Evolutionary conservation across 2,329 filamentous ascomycete genomes (phyloP), one percentile per base, ranked within the genome.

Genomic region (Tetracladium maxilliforme): DNA sequence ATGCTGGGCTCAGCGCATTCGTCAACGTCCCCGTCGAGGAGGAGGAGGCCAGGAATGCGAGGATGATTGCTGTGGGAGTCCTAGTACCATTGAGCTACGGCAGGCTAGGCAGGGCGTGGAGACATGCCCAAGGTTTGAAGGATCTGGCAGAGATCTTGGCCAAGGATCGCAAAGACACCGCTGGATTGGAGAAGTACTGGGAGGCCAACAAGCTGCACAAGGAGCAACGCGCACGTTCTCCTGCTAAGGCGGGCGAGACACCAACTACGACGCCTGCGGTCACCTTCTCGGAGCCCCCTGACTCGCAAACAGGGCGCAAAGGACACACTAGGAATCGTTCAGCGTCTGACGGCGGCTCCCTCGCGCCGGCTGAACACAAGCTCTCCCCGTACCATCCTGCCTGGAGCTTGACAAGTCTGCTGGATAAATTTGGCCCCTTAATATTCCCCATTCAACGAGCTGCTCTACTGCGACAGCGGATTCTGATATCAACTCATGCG

Each of bases 1-100:
- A 84, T 54, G 86, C 84, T 5, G 90, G 90, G 15, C 63, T 95
- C 38, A 93, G 84, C 54, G 84, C 86, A 15, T 98, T 94, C 47
- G 61, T 90, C 46, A 92, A 92, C 48, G 69, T 68, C 34, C 76
- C 79, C 4, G 84, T 82, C 24, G 72, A 77, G 10, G 79, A 82
- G 38, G 69, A 68, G 32, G 71, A 70, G 26, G 70, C 81, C 26
- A 76, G 90, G 31, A 81, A 92, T 59, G 90, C 90, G 24, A 71
- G 79, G 39, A 94, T 98, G 72, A 73, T 94, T 34, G 80, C 87
- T 10, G 83, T 95, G 2, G 90, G 90, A 20, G 70, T 87, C 15
- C 56, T 98, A 37, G 84, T 95, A 3, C 82, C 83, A 6, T 51
- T 93, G 25, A 87, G 77, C 44, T 79, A 80, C 42, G 87, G 87